phyloP scores from a whole-genome alignment of 192 early-diverging fungal genomes.

The Coemansia aciculifera region DNA sequence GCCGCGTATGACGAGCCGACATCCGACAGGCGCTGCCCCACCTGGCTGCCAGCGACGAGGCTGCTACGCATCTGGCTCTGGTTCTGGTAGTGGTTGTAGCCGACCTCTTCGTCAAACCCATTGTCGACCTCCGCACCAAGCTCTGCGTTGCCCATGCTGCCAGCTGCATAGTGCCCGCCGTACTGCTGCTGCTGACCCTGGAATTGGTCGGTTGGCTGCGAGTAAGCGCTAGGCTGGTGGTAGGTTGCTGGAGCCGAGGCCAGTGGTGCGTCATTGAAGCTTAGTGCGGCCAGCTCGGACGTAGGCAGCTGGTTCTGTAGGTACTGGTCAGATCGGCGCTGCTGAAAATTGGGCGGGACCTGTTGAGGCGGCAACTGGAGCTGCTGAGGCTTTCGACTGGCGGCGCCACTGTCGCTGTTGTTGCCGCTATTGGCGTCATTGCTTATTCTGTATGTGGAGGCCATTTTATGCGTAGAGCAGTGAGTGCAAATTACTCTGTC shows the following conservation, averaged over 20 bases:
- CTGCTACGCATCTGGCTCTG: constrained; percentile 13
- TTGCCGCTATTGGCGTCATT: constrained; percentile 6
- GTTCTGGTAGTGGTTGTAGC: constrained; percentile 43
- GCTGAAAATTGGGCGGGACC: neutral
- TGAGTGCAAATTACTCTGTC: neutral
- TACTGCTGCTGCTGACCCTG: constrained; percentile 4
- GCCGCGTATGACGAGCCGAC: constrained; percentile 12
- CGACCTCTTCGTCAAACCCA: constrained; percentile 45
- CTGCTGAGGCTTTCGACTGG: neutral
- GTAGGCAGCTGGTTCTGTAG: constrained; percentile 10
- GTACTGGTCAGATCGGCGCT: constrained; percentile 10
- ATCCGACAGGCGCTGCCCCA: constrained; percentile 14
- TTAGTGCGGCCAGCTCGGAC: constrained; percentile 32
- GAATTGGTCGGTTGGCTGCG: constrained; percentile 25
- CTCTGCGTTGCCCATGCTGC: constrained; percentile 13
- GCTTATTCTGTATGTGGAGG: constrained; percentile 16
- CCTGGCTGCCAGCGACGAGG: constrained; percentile 13
- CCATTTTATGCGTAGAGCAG: constrained; percentile 8
- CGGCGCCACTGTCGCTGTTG: neutral
- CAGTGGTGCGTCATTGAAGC: constrained; percentile 11
- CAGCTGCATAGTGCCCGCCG: neutral
- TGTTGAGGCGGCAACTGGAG: neutral
- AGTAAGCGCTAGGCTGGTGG: constrained; percentile 29
- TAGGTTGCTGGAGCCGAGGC: neutral
- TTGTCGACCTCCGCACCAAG: constrained; percentile 44